These are phyloP conservation scores for Coffea humblotiana DNA, from an alignment of 305 asterid species.

Conservation along the genomic window DNA sequence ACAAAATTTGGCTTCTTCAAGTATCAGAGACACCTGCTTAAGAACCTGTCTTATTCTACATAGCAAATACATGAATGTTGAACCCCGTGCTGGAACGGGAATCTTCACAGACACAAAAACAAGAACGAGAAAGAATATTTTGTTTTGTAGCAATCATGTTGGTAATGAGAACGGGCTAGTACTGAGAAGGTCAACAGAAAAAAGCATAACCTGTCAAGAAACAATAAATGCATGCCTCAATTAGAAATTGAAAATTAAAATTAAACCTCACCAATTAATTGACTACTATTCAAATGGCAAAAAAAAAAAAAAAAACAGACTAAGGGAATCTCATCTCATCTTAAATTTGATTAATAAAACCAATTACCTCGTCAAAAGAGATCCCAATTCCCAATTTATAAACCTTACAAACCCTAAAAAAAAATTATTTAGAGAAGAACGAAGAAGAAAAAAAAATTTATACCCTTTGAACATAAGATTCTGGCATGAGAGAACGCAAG, in stretches of 20 bases:
- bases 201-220: background rate
- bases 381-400: background rate
- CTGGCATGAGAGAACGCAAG: slow-evolving; percentile 89
- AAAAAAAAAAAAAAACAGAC: background rate
- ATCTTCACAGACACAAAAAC: slow-evolving; percentile 10
- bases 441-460: background rate
- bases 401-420: too few species aligned
- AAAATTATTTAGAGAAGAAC: background rate
- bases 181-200: slow-evolving; percentile 7
- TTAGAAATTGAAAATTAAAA: background rate
- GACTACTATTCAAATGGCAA: background rate
- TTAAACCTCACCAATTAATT: background rate
- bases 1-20: slow-evolving; percentile 15
- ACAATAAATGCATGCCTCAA: slow-evolving; percentile 14
- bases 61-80: background rate
- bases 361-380: background rate
- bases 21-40: slow-evolving; percentile 6
- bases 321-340: background rate
- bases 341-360: background rate
- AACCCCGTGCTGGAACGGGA: slow-evolving; percentile 1
- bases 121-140: slow-evolving; percentile 2
- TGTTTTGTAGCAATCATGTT: slow-evolving; percentile 5
- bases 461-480: slow-evolving; percentile 92
- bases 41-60: slow-evolving; percentile 16
- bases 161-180: background rate